Conservation (phyloP, 768 basidiomycete genomes). For the Tricholoma sp. region DNA sequence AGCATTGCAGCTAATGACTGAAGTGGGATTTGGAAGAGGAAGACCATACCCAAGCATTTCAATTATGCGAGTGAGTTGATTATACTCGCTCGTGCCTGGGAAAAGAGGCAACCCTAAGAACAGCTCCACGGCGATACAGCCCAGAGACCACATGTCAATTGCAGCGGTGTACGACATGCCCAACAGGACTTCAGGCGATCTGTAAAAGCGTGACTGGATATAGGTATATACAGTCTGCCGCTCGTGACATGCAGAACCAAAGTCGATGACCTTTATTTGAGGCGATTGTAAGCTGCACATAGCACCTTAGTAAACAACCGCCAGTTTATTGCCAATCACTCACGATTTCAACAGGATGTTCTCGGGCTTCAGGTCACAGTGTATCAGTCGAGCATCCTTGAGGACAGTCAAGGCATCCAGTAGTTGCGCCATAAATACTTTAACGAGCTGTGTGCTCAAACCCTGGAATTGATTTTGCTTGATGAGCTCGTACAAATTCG, state of each 20-base stretch:
- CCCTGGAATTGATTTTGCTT: slow-evolving; percentile 99
- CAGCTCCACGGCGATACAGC: slow-evolving; percentile 97
- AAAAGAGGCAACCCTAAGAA: slow-evolving; percentile 96
- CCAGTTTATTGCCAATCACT: slow-evolving; percentile 12
- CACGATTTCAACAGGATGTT: slow-evolving; percentile 97
- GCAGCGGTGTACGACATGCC: slow-evolving; percentile 91
- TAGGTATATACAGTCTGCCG: slow-evolving; percentile 99
- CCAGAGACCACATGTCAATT: slow-evolving; percentile 99
- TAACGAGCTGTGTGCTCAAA: slow-evolving; percentile 92
- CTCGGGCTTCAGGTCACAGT: slow-evolving; percentile 98
- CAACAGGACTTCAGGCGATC: slow-evolving; percentile 94
- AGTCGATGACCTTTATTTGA: slow-evolving; percentile 98
- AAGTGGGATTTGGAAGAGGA: slow-evolving; percentile 1
- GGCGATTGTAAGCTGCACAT: slow-evolving; percentile 82
- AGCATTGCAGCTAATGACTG: neutral
- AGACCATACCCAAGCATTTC: slow-evolving; percentile 93
- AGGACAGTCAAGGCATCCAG: slow-evolving; percentile 89
- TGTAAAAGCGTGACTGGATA: slow-evolving; percentile 98
- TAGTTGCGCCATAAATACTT: slow-evolving; percentile 96
- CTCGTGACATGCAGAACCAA: slow-evolving; percentile 98
- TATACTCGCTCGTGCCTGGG: slow-evolving; percentile 99
- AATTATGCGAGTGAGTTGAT: slow-evolving; percentile 93
- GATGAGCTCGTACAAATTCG: slow-evolving; percentile 98
- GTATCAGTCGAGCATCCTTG: slow-evolving; percentile 94
- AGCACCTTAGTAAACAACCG: slow-evolving; percentile 1